Evolutionary conservation across 2,329 filamentous ascomycete genomes (phyloP).

Genomic region (Paecilomyces sp.): DNA sequence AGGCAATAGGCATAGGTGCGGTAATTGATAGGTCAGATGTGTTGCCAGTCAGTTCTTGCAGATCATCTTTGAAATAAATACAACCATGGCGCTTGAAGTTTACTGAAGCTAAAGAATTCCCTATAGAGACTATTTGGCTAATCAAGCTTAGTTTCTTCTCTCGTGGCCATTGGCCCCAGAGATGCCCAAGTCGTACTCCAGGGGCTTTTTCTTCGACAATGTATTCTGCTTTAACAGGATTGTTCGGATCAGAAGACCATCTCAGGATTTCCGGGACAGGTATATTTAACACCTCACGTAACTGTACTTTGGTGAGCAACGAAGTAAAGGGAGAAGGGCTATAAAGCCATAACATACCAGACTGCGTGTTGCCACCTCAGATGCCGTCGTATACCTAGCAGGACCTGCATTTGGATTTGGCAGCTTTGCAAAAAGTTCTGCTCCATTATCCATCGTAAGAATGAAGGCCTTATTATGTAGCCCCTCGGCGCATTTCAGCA

Average conservation of each 20-base stretch:
- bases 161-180: neutral
- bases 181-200: neutral
- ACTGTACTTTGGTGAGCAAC: neutral
- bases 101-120: neutral
- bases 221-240: neutral
- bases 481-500: slow-evolving; percentile 21
- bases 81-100: neutral
- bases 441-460: neutral
- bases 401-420: neutral
- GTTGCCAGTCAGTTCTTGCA: neutral
- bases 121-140: neutral
- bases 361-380: neutral
- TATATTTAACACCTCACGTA: neutral
- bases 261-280: neutral
- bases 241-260: neutral
- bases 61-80: neutral
- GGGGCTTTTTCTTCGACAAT: neutral
- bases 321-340: no score
- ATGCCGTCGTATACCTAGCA: neutral
- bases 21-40: neutral
- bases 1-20: neutral
- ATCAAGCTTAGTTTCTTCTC: neutral
- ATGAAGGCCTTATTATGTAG: neutral
- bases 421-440: neutral
- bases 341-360: neutral